Evolutionary conservation across 805 yeast genomes (phyloP).

Genomic region (Candida khao-thaluensis): DNA sequence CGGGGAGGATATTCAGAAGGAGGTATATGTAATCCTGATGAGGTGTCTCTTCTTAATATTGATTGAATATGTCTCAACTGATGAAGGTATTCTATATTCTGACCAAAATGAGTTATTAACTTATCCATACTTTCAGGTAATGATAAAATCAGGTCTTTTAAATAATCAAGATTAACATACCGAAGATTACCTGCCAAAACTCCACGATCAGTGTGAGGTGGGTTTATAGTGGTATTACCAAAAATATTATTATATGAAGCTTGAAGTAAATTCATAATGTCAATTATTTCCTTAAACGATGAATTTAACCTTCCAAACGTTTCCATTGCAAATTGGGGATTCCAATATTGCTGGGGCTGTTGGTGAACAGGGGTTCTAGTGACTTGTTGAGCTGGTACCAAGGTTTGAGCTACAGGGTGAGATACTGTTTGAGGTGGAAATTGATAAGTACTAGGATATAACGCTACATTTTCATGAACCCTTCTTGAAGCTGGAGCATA

Average conservation of each 20-base stretch:
- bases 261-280: slow-evolving; percentile 1
- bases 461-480: neutral
- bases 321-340: neutral
- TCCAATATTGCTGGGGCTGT: slow-evolving; percentile 1
- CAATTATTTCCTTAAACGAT: slow-evolving; percentile 5
- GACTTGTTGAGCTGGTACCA: neutral
- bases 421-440: slow-evolving; percentile 6
- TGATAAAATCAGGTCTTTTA: slow-evolving; percentile 9
- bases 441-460: slow-evolving; percentile 6
- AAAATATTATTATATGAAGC: slow-evolving; percentile 7
- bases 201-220: neutral
- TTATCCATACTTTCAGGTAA: slow-evolving; percentile 9
- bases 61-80: slow-evolving; percentile 9
- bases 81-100: slow-evolving; percentile 4
- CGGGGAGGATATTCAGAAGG: neutral
- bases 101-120: slow-evolving; percentile 8
- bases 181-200: neutral
- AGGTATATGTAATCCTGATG: neutral
- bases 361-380: neutral
- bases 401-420: neutral
- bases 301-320: slow-evolving; percentile 4
- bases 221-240: neutral
- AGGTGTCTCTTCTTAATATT: neutral
- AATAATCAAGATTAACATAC: slow-evolving; percentile 3
- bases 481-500: neutral